Percentiles rank a stretch among this genome's conserved stretches.
Evolutionary conservation across 176 grass and related monocot genomes (phyloP).

Genomic region (Carex cristatella): DNA sequence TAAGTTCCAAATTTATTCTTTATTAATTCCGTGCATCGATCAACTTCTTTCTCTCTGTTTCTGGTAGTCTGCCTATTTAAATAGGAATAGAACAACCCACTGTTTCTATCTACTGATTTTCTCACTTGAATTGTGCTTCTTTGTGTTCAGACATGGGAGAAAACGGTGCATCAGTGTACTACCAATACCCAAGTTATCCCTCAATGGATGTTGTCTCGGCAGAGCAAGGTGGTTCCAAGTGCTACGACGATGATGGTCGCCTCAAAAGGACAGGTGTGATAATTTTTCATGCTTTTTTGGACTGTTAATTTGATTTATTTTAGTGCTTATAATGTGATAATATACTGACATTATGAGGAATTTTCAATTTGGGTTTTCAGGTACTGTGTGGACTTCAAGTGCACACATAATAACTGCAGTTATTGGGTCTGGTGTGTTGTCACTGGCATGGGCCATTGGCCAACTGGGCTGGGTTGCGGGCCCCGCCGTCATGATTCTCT

Average conservation of each 20-base stretch:
- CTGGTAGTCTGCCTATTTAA: background rate
- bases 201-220: conserved; percentile 37
- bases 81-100: background rate
- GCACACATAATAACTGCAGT: conserved; percentile 94
- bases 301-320: background rate
- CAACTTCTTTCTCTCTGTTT: background rate
- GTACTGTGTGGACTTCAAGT: conserved; percentile 84
- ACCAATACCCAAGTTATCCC: conserved; percentile 34
- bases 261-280: conserved; percentile 63
- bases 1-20: background rate
- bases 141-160: conserved; percentile 45
- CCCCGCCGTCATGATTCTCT: conserved; percentile 72
- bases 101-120: background rate
- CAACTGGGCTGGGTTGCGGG: conserved; percentile 89
- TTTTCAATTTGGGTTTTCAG: conserved; percentile 3
- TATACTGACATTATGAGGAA: background rate
- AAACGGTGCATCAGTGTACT: conserved; percentile 36
- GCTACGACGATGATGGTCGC: conserved; percentile 82
- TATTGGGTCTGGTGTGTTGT: conserved; percentile 85
- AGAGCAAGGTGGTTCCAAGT: conserved; percentile 56
- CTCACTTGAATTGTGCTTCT: background rate
- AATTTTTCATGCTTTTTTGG: background rate
- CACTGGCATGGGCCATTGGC: conserved; percentile 84
- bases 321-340: background rate
- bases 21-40: background rate